Evolutionary conservation across 2,329 filamentous ascomycete species (phyloP), one percentile per base, ranked within the genome.

Genomic region (Alternaria brassicicola): DNA sequence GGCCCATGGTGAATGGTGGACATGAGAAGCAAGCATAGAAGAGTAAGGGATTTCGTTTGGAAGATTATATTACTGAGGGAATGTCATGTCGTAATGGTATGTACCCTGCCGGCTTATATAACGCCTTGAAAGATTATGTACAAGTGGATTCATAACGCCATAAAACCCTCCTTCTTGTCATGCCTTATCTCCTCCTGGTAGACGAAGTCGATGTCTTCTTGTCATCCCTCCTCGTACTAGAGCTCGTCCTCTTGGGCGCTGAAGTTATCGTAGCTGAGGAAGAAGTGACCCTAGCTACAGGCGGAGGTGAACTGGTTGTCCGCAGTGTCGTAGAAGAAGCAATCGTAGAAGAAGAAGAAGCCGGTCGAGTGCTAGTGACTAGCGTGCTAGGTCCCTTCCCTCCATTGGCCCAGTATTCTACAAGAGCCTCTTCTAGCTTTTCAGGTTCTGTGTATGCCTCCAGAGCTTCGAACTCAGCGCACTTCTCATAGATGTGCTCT

Each of bases 381-480:
- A 71, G 54, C 15, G 67, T 68, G 10, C 64, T 68, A 5, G 52
- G 33, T 49, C 59, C 64, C 9, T 56, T 53, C 1, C 64, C 39
- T 5, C 66, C 66, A 17, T 65, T 68, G 36, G 55, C 47, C 61
- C 67, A 74, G 55, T 76, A 78, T 0, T 57, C 60, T 6, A 66
- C 71, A 19, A 78, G 66, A 3, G 67, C 66, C 1, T 53, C 41
- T 49, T 76, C 73, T 2, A 74, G 63, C 8, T 69, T 59, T 0
- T 63, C 55, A 1, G 62, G 59, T 19, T 71, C 57, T 4, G 50
- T 59, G 53, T 78, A 78, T 2, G 73, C 72, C 45, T 76, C 68
- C 33, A 75, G 46, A 4, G 55, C 52, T 38, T 66, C 66, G 19
- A 78, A 71, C 12, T 71, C 62, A 2, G 52, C 42, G 15, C 73